Evolutionary conservation across 2,329 filamentous ascomycete genomes (phyloP).

Genomic region (Arthroderma sp.): DNA sequence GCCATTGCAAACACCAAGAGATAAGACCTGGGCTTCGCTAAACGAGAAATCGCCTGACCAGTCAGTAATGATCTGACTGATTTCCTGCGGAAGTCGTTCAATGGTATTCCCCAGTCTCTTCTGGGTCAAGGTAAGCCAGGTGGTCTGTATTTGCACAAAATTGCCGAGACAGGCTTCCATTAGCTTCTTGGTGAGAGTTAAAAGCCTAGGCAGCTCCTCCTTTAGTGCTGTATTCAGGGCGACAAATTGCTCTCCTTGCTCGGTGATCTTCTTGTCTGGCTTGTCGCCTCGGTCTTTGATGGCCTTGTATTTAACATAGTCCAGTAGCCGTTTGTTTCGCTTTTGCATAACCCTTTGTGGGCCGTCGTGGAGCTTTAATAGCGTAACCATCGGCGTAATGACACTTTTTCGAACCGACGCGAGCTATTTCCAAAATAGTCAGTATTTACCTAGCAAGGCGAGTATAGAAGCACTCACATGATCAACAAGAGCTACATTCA

Average conservation of each 20-base stretch:
- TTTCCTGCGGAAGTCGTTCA: conserved; percentile 49
- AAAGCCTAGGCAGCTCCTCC: conserved; percentile 77
- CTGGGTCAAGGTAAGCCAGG: conserved; percentile 73
- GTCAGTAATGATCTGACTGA: conserved; percentile 59
- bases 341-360: conserved; percentile 87
- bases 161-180: conserved; percentile 72
- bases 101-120: conserved; percentile 61
- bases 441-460: conserved; percentile 1
- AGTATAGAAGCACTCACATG: conserved; percentile 45
- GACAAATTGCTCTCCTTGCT: conserved; percentile 77
- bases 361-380: conserved; percentile 68
- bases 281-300: conserved; percentile 71
- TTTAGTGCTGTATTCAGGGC: conserved; percentile 88
- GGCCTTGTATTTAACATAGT: conserved; percentile 71
- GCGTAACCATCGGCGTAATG: conserved; percentile 66
- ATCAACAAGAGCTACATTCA: conserved; percentile 67
- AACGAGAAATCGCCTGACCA: conserved; percentile 70
- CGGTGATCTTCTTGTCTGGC: conserved; percentile 69
- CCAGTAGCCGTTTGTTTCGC: conserved; percentile 78
- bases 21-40: conserved; percentile 57
- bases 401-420: conserved; percentile 63
- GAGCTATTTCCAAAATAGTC: conserved; percentile 26
- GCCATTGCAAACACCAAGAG: conserved; percentile 67
- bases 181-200: conserved; percentile 64
- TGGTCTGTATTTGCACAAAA: conserved; percentile 69